Evolutionary conservation across 495 filamentous ascomycete genomes (phyloP), one percentile per base, ranked within the genome.

Genomic region (Aspergillus conjunctus): DNA sequence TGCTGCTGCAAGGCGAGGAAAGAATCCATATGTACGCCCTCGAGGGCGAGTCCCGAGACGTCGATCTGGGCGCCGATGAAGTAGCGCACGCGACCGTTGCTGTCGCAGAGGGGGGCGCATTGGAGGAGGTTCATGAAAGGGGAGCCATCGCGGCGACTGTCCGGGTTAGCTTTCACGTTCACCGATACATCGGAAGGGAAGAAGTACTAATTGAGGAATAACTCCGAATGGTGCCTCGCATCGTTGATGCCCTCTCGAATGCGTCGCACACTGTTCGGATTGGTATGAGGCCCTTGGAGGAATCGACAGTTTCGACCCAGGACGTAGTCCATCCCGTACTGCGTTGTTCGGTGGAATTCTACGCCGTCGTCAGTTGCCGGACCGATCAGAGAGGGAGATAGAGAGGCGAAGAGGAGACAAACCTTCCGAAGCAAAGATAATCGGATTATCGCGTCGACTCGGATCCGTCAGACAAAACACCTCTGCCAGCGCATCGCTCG

Each of bases 381-480:
- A 7, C 17, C 2, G 15, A 6, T 11, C 33, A 22, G 10, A 32
- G 34, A 18, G 21, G 46, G 12, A 9, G 3, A 7, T 2, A 33
- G n/a, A 46, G 14, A 17, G 31, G 33, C 49, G 50, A 37, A 26
- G 31, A 10, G 45, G 17, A 4, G 5, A 72, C 75, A 32, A 75
- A 90, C 88, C 88, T 79, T 91, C 84, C 7, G 88, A 91, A 26
- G 88, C 87, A 73, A 92, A 91, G 4, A 92, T 82, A 57, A 93
- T 87, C 1, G 89, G 90, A 71, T 91, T 91, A 65, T 89, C 90
- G 6, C 81, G 77, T 60, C 87, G 75, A 21, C 86, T 86, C 8
- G 90, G 89, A 73, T 93, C 90, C 7, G 88, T 89, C 61, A 92
- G 71, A 68, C 88, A 91, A 63, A 91, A 92, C 0, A 88, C 87